phyloP scores from a whole-genome alignment of 441 rosid genomes.

The Erodium moschatum region DNA sequence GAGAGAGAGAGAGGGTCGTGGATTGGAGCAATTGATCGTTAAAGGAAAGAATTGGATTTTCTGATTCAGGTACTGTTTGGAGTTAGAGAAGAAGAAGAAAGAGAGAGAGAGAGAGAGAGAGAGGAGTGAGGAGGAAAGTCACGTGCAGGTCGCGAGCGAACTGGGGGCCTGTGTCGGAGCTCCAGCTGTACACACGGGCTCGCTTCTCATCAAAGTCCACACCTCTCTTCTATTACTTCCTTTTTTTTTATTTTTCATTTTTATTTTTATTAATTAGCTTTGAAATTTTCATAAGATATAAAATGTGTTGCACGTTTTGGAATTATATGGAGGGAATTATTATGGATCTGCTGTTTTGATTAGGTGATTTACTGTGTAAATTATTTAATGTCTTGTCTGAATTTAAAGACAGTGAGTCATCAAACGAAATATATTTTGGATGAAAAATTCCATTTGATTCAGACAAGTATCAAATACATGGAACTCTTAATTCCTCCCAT shows the following conservation, averaged over 20 bases:
- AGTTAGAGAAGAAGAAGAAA: neutral
- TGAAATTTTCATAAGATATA: neutral
- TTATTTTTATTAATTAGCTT: neutral
- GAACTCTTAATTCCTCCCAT: too few species aligned
- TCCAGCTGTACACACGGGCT: neutral
- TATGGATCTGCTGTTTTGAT: neutral
- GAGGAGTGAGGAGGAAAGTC: neutral
- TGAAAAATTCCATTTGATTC: too few species aligned
- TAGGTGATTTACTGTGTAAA: too few species aligned
- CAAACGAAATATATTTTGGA: too few species aligned
- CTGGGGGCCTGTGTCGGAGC: constrained; percentile 3
- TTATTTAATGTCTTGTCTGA: too few species aligned
- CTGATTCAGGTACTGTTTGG: neutral
- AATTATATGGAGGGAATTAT: neutral
- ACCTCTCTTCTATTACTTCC: too few species aligned
- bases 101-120: too few species aligned
- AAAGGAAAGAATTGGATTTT: neutral
- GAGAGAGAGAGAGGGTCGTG: neutral
- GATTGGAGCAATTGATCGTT: constrained; percentile 6
- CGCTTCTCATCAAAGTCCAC: too few species aligned
- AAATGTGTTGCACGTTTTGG: constrained; percentile 3
- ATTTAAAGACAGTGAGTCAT: too few species aligned
- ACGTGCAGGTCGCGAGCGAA: constrained; percentile 8
- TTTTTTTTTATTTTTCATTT: too few species aligned
- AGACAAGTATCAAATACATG: too few species aligned